Conservation (phyloP, 108 stramenopile species). For the Cyclotella baltica region DNA sequence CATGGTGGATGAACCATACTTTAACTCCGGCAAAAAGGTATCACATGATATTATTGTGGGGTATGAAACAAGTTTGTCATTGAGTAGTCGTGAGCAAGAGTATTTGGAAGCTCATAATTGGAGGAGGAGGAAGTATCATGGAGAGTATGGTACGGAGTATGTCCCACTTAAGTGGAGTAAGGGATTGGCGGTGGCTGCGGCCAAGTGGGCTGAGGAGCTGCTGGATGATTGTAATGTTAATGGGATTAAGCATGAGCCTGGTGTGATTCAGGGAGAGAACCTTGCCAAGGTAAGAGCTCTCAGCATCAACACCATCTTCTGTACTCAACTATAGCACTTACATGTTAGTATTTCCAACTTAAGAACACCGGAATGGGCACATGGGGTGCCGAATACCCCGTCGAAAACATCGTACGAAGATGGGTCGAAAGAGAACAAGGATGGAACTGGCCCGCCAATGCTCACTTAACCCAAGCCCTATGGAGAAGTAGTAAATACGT, state of each 20-base stretch:
- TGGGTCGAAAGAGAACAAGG: slow-evolving; percentile 50
- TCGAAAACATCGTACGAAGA: slow-evolving; percentile 39
- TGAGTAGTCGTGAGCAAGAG: slow-evolving; percentile 37
- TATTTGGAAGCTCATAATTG: slow-evolving; percentile 50
- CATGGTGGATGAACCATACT: slow-evolving; percentile 39
- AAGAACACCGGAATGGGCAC: slow-evolving; percentile 3
- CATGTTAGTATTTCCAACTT: neutral
- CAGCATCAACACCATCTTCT: no score
- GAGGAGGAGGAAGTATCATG: slow-evolving; percentile 32
- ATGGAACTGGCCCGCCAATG: slow-evolving; percentile 35
- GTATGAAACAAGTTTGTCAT: slow-evolving; percentile 23
- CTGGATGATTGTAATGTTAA: slow-evolving; percentile 36
- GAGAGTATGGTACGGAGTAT: slow-evolving; percentile 12
- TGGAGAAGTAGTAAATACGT: slow-evolving; percentile 31
- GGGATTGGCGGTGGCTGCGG: slow-evolving; percentile 26
- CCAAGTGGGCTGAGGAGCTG: slow-evolving; percentile 38
- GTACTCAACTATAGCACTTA: neutral
- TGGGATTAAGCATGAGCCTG: slow-evolving; percentile 42
- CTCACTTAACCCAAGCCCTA: slow-evolving; percentile 49
- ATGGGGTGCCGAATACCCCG: slow-evolving; percentile 42
- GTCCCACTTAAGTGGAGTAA: slow-evolving; percentile 39
- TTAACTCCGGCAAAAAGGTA: slow-evolving; percentile 21
- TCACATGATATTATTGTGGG: slow-evolving; percentile 42
- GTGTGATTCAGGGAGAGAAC: slow-evolving; percentile 39
- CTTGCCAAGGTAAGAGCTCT: slow-evolving; percentile 35